These are phyloP conservation scores for Sporothrix luriei DNA, from an alignment of 2,329 filamentous ascomycete genomes.

Conservation along the genomic window DNA sequence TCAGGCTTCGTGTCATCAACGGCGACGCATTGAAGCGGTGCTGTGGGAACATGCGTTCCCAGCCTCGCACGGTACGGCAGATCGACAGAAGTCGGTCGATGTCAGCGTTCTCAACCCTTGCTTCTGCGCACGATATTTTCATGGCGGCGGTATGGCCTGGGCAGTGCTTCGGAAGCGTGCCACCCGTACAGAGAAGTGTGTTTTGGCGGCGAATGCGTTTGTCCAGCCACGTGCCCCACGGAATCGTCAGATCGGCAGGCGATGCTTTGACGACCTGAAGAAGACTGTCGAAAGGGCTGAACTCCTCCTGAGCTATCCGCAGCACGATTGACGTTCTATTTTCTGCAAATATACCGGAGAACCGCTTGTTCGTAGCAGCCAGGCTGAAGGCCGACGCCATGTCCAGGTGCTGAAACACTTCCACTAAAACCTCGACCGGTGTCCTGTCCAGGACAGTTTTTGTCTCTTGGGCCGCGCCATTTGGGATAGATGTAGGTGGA, in stretches of 20 bases:
- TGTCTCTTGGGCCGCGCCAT: background rate
- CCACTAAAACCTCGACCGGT: conserved; percentile 53
- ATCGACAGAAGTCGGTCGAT: conserved; percentile 41
- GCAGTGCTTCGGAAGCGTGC: conserved; percentile 29
- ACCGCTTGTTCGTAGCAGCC: conserved; percentile 44
- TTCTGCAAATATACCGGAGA: conserved; percentile 48
- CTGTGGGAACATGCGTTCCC: conserved; percentile 46
- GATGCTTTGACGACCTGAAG: conserved; percentile 52
- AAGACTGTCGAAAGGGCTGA: conserved; percentile 51
- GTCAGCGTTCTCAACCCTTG: conserved; percentile 37
- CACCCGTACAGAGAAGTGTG: conserved; percentile 35
- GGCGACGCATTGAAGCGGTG: conserved; percentile 49
- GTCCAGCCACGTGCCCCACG: conserved; percentile 45
- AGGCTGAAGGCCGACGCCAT: conserved; percentile 48
- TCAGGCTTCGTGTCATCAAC: conserved; percentile 49
- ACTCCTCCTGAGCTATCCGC: conserved; percentile 48
- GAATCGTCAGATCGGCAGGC: conserved; percentile 43
- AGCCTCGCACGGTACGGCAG: conserved; percentile 45
- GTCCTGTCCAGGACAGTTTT: conserved; percentile 37
- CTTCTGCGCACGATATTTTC: conserved; percentile 29
- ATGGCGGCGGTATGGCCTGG: conserved; percentile 15
- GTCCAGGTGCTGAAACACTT: conserved; percentile 52
- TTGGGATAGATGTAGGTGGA: background rate
- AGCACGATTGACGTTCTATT: conserved; percentile 50
- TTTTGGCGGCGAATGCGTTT: conserved; percentile 47